Evolutionary conservation across 225 moss, liverwort and hornwort genomes (phyloP).

Genomic region (Physcomitrellopsis africana): DNA sequence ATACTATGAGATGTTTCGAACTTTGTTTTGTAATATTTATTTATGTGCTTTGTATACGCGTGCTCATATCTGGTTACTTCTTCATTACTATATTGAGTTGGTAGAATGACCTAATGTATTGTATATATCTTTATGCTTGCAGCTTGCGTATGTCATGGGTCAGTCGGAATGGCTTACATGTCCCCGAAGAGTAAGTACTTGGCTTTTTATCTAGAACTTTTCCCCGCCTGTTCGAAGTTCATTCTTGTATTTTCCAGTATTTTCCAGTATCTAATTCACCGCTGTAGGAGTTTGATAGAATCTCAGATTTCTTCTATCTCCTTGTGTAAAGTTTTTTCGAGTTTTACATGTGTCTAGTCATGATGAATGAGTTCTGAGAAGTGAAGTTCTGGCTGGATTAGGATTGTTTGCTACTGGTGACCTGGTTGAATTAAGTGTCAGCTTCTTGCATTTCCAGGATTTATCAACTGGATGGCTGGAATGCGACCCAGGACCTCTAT

Average conservation of each 20-base stretch:
- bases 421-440: slow-evolving; percentile 20
- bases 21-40: neutral
- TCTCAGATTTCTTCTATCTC: neutral
- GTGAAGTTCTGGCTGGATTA: neutral
- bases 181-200: slow-evolving; percentile 79
- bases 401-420: neutral
- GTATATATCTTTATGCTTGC: slow-evolving; percentile 33
- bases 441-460: slow-evolving; percentile 57
- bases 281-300: neutral
- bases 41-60: slow-evolving; percentile 12
- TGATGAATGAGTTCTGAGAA: slow-evolving; percentile 11
- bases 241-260: slow-evolving; percentile 1
- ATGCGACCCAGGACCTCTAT: slow-evolving; percentile 92
- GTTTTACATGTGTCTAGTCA: slow-evolving; percentile 11
- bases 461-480: slow-evolving; percentile 97
- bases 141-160: slow-evolving; percentile 95
- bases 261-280: neutral
- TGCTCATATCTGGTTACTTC: slow-evolving; percentile 13
- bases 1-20: slow-evolving; percentile 6
- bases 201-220: slow-evolving; percentile 14
- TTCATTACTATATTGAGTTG: neutral
- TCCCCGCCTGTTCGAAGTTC: neutral
- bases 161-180: slow-evolving; percentile 95
- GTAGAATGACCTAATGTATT: slow-evolving; percentile 15
- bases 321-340: slow-evolving; percentile 7